phyloP scores from a whole-genome alignment of 176 grass and related monocot genomes.

The Pontederia crassipes region DNA sequence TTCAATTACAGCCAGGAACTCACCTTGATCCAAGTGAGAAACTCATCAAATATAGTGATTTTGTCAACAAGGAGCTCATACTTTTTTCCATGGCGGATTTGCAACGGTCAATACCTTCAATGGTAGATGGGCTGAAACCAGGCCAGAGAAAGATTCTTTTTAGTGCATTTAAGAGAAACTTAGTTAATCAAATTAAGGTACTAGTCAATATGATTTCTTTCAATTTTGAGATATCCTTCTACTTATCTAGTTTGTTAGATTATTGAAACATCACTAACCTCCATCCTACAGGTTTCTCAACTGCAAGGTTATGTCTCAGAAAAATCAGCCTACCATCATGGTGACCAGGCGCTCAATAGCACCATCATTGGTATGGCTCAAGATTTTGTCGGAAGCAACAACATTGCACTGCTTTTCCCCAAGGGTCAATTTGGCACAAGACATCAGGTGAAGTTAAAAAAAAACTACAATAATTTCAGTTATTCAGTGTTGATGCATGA shows the following conservation, averaged over 20 bases:
- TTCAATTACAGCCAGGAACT: slow-evolving; percentile 47
- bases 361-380: slow-evolving; percentile 95
- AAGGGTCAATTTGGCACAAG: slow-evolving; percentile 80
- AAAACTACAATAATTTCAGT: too few relatives aligned
- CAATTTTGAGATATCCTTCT: not conserved
- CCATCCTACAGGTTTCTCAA: slow-evolving; percentile 55
- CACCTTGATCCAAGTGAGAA: slow-evolving; percentile 47
- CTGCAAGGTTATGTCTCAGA: slow-evolving; percentile 89
- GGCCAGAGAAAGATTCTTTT: slow-evolving; percentile 46
- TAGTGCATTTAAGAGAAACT: slow-evolving; percentile 83
- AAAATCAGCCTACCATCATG: slow-evolving; percentile 84
- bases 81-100: slow-evolving; percentile 86
- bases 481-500: too few relatives aligned
- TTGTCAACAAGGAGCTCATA: slow-evolving; percentile 91
- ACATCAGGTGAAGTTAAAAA: slow-evolving; percentile 19
- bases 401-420: slow-evolving; percentile 59
- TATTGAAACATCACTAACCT: not conserved
- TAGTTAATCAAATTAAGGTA: slow-evolving; percentile 70
- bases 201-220: not conserved
- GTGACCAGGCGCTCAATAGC: slow-evolving; percentile 61
- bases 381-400: slow-evolving; percentile 87
- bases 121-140: slow-evolving; percentile 86
- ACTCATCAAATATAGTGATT: slow-evolving; percentile 68
- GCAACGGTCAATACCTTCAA: slow-evolving; percentile 79
- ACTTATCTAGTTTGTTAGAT: not conserved